Conservation (phyloP, 179 eudicot genomes). For the Patellifolia procumbens region DNA sequence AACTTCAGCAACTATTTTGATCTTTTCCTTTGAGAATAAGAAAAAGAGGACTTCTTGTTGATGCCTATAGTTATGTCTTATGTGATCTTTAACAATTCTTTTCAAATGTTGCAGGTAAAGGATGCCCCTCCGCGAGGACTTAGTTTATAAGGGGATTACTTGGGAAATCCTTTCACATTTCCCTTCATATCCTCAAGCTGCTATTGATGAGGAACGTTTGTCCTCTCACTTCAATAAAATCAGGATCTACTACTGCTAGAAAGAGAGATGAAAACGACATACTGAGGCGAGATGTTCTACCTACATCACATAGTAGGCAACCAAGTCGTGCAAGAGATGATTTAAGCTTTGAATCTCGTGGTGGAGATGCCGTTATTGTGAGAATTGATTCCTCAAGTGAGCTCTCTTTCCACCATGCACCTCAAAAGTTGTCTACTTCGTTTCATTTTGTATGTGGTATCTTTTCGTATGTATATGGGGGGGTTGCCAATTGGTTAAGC, state of each 20-base stretch:
- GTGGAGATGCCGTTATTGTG: conserved; percentile 71
- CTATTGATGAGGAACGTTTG: conserved; percentile 35
- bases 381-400: conserved; percentile 81
- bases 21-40: too few species aligned
- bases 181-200: conserved; percentile 61
- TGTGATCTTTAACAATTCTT: not conserved
- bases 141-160: conserved; percentile 29
- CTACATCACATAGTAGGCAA: conserved; percentile 21
- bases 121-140: conserved; percentile 9
- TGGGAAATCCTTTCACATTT: conserved; percentile 40
- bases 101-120: conserved; percentile 39
- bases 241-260: conserved; percentile 57
- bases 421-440: too few species aligned
- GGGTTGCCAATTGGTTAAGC: not conserved
- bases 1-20: not conserved
- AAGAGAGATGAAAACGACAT: conserved; percentile 33
- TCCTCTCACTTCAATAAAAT: conserved; percentile 52
- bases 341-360: conserved; percentile 75
- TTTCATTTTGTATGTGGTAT: not conserved
- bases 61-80: not conserved
- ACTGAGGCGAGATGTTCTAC: conserved; percentile 16
- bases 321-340: conserved; percentile 34
- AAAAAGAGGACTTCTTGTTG: too few species aligned
- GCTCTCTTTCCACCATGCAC: conserved; percentile 55
- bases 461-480: not conserved